Percentiles rank a stretch among this genome's conserved stretches.
These are phyloP conservation scores for Lophiostoma macrostomum DNA, from an alignment of 495 filamentous ascomycete genomes.

Conservation along the genomic window DNA sequence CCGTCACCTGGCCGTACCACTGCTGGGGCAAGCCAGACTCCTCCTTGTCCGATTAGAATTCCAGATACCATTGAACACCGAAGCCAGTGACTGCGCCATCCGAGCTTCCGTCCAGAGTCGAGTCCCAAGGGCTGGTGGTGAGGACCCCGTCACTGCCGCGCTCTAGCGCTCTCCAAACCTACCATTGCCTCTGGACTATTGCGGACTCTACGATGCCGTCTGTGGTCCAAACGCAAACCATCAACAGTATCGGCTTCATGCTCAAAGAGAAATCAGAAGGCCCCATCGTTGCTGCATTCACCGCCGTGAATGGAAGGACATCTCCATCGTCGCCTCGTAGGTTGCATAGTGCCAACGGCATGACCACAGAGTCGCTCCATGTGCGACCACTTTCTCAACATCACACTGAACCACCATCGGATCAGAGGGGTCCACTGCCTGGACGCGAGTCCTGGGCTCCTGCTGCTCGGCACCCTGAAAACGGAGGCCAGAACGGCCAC, in stretches of 20 bases:
- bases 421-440: constrained; percentile 9
- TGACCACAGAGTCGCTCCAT: constrained; percentile 21
- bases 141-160: neutral
- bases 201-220: constrained; percentile 29
- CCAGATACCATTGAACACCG: neutral
- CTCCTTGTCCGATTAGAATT: neutral
- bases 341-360: constrained; percentile 21
- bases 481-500: constrained; percentile 8
- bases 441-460: constrained; percentile 16
- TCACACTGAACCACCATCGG: constrained; percentile 6
- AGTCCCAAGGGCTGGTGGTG: no score
- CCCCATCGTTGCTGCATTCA: constrained; percentile 29
- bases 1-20: neutral
- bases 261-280: constrained; percentile 29
- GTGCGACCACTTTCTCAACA: constrained; percentile 12
- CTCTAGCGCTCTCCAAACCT: neutral
- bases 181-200: neutral
- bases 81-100: no score
- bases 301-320: constrained; percentile 33
- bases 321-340: constrained; percentile 28
- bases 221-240: constrained; percentile 21
- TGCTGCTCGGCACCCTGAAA: constrained; percentile 1
- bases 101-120: no score
- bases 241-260: constrained; percentile 26
- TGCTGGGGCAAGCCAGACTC: neutral